Percentiles rank a stretch among this genome's conserved stretches.
These are phyloP conservation scores for Paecilomyces sp. DNA, from an alignment of 2,329 filamentous ascomycete species.

Conservation along the genomic window DNA sequence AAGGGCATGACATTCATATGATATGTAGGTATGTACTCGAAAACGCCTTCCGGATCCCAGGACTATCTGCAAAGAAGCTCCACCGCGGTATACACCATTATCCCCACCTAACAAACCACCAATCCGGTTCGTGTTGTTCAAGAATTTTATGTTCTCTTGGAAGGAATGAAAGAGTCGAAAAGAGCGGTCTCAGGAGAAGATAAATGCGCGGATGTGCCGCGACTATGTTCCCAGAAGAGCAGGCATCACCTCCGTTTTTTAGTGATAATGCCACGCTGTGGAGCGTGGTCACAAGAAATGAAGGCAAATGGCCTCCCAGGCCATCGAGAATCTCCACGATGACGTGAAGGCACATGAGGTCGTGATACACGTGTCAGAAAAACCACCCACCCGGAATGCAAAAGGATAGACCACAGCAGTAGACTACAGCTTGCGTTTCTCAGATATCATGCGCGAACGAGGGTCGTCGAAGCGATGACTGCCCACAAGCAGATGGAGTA, in stretches of 20 bases:
- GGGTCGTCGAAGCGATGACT: not conserved
- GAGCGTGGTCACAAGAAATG: not conserved
- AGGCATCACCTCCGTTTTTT: not conserved
- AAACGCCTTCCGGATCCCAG: not conserved
- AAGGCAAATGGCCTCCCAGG: not conserved
- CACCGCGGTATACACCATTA: not conserved
- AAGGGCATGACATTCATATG: not conserved
- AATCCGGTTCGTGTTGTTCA: not conserved
- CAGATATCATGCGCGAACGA: not conserved
- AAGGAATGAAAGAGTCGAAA: not conserved
- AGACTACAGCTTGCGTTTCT: not conserved
- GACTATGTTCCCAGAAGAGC: not conserved
- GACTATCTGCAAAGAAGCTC: not conserved
- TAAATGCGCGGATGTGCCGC: not conserved
- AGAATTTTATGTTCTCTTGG: not conserved
- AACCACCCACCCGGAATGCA: not conserved
- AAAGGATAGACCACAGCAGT: not conserved
- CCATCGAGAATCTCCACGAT: not conserved
- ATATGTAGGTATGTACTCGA: not conserved
- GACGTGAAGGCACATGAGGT: not conserved
- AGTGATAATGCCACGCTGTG: not conserved
- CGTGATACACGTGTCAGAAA: not conserved
- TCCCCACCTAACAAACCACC: not conserved
- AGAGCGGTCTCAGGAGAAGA: not conserved
- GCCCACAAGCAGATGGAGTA: not conserved